phyloP scores from a whole-genome alignment of 768 basidiomycete species.

The Phylloporus arenicola region DNA sequence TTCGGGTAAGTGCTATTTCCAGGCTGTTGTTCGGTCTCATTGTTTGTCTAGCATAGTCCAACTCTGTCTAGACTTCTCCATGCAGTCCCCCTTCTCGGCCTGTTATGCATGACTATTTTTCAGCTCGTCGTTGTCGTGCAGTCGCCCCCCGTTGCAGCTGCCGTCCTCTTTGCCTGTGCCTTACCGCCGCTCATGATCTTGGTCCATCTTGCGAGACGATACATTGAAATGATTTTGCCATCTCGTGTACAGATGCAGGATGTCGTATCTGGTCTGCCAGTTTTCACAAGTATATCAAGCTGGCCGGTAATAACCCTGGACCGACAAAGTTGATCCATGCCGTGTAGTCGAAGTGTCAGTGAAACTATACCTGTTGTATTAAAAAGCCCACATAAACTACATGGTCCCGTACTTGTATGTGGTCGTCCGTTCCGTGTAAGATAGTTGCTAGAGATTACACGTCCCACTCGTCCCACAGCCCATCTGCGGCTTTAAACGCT shows the following conservation, averaged over 20 bases:
- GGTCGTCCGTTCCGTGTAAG: not conserved
- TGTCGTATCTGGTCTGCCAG: no score
- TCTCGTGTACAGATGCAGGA: constrained; percentile 5
- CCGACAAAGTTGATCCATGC: no score
- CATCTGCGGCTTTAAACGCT: constrained; percentile 13
- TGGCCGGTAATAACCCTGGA: no score
- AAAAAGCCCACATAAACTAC: constrained; percentile 11
- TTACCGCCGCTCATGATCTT: constrained; percentile 15
- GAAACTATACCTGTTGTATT: constrained; percentile 1
- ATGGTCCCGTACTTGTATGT: not conserved
- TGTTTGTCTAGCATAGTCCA: constrained; percentile 10
- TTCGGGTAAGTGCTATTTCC: constrained; percentile 12
- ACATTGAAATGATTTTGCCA: constrained; percentile 4
- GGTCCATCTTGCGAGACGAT: constrained; percentile 6
- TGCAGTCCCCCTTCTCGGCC: constrained; percentile 23
- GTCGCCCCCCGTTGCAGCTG: constrained; percentile 18
- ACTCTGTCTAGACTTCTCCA: constrained; percentile 18
- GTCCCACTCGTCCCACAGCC: constrained; percentile 72
- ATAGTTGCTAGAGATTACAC: constrained; percentile 35
- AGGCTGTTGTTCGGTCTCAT: not conserved
- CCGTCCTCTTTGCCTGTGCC: constrained; percentile 18
- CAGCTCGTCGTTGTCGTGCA: constrained; percentile 14
- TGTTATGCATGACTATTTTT: constrained; percentile 17
- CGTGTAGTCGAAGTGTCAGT: not conserved
- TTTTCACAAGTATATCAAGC: not conserved